A percentile compares a stretch with the other conserved stretches of the same genome.
Conservation (phyloP, 768 basidiomycete species). For the Rubroboletus satanas region DNA sequence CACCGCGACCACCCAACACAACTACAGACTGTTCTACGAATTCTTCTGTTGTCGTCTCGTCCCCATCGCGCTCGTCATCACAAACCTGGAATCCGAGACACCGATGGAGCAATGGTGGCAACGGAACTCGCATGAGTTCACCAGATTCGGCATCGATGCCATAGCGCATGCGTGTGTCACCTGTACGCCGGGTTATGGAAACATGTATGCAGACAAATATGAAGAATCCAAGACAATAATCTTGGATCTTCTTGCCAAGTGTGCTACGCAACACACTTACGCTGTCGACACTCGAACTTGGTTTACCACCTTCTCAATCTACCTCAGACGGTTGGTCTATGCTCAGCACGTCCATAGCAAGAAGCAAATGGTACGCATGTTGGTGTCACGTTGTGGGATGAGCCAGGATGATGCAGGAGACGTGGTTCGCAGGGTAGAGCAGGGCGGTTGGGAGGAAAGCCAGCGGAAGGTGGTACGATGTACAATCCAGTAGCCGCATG, state of each 20-base stretch:
- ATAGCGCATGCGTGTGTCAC: conserved; percentile 31
- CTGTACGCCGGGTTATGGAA: conserved; percentile 29
- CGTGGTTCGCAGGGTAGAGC: conserved; percentile 18
- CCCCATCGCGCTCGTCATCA: conserved; percentile 38
- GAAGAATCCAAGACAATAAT: conserved; percentile 32
- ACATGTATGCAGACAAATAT: conserved; percentile 35
- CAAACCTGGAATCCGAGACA: conserved; percentile 35
- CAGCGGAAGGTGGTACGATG: conserved; percentile 8
- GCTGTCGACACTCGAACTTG: conserved; percentile 22
- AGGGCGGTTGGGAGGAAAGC: not conserved
- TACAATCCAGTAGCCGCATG: conserved; percentile 16
- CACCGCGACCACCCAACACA: conserved; percentile 32
- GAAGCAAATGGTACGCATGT: conserved; percentile 26
- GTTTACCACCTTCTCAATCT: conserved; percentile 23
- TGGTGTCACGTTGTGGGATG: conserved; percentile 27
- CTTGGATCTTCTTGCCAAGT: conserved; percentile 22
- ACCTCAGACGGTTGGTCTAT: conserved; percentile 23
- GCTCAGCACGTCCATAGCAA: conserved; percentile 16
- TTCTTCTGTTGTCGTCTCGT: conserved; percentile 37
- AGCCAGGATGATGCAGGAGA: conserved; percentile 17
- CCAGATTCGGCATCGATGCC: conserved; percentile 18
- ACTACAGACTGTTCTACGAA: conserved; percentile 37
- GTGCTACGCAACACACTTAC: conserved; percentile 18
- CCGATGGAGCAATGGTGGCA: conserved; percentile 35
- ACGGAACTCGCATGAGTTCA: conserved; percentile 26